Conservation (phyloP, 1,284 basidiomycete species). For the Cutaneotrichosporon arboriforme region DNA sequence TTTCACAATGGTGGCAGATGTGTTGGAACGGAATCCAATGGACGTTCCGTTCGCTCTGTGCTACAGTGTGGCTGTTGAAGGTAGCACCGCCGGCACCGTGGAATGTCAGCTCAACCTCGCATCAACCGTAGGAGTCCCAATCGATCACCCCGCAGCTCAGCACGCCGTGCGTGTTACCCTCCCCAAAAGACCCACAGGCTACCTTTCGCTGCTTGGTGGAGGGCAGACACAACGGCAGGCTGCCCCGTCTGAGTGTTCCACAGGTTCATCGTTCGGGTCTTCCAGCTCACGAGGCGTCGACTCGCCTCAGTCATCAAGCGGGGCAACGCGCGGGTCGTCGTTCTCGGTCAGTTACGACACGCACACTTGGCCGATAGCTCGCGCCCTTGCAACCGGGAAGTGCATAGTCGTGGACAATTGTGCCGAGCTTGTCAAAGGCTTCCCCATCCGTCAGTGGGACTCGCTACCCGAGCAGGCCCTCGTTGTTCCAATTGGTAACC, state of each 20-base stretch:
- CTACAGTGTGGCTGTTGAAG: conserved; percentile 15
- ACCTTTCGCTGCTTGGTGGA: too few relatives aligned
- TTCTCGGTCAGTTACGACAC: background rate
- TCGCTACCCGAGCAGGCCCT: conserved; percentile 34
- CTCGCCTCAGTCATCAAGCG: background rate
- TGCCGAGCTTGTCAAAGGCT: conserved; percentile 22
- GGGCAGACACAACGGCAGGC: background rate
- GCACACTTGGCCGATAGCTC: conserved; percentile 24
- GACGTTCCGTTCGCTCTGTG: conserved; percentile 26
- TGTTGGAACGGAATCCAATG: conserved; percentile 14
- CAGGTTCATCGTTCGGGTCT: too few relatives aligned
- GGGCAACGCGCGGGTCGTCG: background rate
- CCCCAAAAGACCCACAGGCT: background rate
- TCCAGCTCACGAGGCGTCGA: too few relatives aligned
- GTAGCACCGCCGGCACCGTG: background rate
- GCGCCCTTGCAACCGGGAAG: conserved; percentile 23
- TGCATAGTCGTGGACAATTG: conserved; percentile 35
- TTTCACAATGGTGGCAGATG: conserved; percentile 14
- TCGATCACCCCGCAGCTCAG: conserved; percentile 14
- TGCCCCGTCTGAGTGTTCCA: background rate
- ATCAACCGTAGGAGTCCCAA: conserved; percentile 20
- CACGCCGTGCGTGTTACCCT: background rate
- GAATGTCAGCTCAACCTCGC: conserved; percentile 14
- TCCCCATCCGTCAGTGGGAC: conserved; percentile 34
- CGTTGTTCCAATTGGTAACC: conserved; percentile 32